These are phyloP conservation scores for Aspergillus awamori DNA, from an alignment of 2,329 filamentous ascomycete genomes.

Conservation along the genomic window DNA sequence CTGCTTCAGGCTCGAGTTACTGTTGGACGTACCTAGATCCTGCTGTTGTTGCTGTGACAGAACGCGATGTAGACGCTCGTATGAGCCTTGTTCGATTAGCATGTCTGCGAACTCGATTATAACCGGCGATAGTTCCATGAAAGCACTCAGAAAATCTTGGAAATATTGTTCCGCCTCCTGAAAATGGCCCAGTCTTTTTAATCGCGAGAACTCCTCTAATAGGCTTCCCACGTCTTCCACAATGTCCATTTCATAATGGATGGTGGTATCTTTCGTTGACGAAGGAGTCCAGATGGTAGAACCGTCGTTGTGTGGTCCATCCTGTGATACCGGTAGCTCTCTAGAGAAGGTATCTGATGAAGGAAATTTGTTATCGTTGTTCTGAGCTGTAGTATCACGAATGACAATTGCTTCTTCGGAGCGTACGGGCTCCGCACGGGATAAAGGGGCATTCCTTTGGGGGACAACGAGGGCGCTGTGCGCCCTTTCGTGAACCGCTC, in stretches of 20 bases:
- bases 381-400: background rate
- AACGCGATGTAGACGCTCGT: background rate
- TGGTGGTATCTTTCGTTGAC: background rate
- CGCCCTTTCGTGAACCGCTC: background rate
- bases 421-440: background rate
- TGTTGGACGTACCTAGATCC: too few relatives aligned
- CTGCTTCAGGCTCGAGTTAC: background rate
- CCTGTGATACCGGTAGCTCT: background rate
- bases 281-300: background rate
- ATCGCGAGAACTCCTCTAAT: conserved; percentile 2
- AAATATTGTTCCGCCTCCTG: background rate
- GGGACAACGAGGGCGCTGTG: background rate
- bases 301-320: background rate
- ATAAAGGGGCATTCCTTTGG: background rate
- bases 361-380: fast-evolving
- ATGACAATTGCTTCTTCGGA: background rate
- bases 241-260: background rate
- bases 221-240: background rate
- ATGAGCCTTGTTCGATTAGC: conserved; percentile 18
- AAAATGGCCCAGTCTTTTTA: conserved; percentile 3
- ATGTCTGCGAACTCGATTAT: conserved; percentile 20
- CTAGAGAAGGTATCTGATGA: too few relatives aligned
- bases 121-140: conserved; percentile 11
- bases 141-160: background rate
- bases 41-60: background rate